These are phyloP conservation scores for Firmiana major DNA, from an alignment of 345 rosid genomes.

Conservation along the genomic window DNA sequence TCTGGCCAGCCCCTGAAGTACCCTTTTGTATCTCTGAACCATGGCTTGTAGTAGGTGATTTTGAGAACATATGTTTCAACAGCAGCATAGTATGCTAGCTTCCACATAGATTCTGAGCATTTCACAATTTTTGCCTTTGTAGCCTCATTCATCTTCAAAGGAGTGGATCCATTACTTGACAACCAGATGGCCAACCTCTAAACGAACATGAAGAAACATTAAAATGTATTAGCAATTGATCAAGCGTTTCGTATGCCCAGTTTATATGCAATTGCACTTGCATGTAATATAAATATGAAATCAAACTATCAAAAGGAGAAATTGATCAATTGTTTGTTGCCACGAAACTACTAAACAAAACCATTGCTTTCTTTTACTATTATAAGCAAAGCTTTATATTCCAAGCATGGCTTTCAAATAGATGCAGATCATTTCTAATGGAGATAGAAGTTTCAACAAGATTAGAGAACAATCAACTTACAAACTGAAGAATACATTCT, in stretches of 20 bases:
- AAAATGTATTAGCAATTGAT: constrained; percentile 7
- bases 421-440: neutral
- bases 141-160: constrained; percentile 47
- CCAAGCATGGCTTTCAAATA: neutral
- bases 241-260: neutral
- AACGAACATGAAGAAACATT: constrained; percentile 17
- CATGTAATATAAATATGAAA: neutral
- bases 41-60: constrained; percentile 53
- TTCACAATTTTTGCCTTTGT: constrained; percentile 51
- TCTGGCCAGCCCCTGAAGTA: constrained; percentile 83
- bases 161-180: constrained; percentile 32
- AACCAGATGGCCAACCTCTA: constrained; percentile 73
- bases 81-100: constrained; percentile 60
- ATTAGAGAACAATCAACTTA: neutral
- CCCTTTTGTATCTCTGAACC: constrained; percentile 60
- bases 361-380: neutral
- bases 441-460: neutral
- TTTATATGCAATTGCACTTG: neutral
- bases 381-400: neutral
- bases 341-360: neutral
- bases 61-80: constrained; percentile 62
- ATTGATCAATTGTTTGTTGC: neutral
- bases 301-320: neutral
- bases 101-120: constrained; percentile 93
- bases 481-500: neutral